phyloP scores from a whole-genome alignment of 2,329 filamentous ascomycete species.

The Colletotrichum tofieldiae region DNA sequence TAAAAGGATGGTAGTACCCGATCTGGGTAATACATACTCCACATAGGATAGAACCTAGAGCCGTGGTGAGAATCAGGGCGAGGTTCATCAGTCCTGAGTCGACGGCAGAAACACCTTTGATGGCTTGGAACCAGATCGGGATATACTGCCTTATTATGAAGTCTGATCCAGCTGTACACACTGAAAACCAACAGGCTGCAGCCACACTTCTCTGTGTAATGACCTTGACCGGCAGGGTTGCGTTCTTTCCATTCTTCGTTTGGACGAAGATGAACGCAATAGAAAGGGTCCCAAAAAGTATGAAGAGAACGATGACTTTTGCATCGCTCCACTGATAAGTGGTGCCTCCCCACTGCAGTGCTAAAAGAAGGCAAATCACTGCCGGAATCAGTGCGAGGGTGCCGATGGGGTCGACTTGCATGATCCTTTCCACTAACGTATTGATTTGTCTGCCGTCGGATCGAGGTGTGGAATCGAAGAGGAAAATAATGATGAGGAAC shows the following conservation, averaged over 20 bases:
- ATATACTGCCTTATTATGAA: slow-evolving; percentile 51
- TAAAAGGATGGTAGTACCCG: slow-evolving; percentile 55
- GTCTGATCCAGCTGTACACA: slow-evolving; percentile 35
- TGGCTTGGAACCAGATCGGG: slow-evolving; percentile 54
- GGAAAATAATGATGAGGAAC: slow-evolving; percentile 50
- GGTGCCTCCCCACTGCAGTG: slow-evolving; percentile 60
- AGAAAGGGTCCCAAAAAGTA: slow-evolving; percentile 51
- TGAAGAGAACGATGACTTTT: slow-evolving; percentile 53
- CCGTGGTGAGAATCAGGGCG: slow-evolving; percentile 50
- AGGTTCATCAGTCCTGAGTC: slow-evolving; percentile 53
- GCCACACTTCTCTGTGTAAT: slow-evolving; percentile 53
- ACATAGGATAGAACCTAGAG: slow-evolving; percentile 46
- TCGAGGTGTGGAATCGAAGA: slow-evolving; percentile 32
- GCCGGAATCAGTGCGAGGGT: slow-evolving; percentile 44
- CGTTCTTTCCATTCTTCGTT: slow-evolving; percentile 50
- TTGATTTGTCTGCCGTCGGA: slow-evolving; percentile 4
- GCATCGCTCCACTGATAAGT: slow-evolving; percentile 51
- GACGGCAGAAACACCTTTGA: slow-evolving; percentile 51
- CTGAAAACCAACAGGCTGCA: slow-evolving; percentile 46
- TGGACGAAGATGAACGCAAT: slow-evolving; percentile 52
- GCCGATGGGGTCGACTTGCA: slow-evolving; percentile 47
- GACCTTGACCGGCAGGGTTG: slow-evolving; percentile 56
- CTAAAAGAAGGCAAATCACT: slow-evolving; percentile 59
- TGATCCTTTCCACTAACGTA: slow-evolving; percentile 21
- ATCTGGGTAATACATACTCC: slow-evolving; percentile 49